Percentiles rank a stretch among this genome's conserved stretches.
phyloP scores from a whole-genome alignment of 331 rosid species.

The Dryas integrifolia region DNA sequence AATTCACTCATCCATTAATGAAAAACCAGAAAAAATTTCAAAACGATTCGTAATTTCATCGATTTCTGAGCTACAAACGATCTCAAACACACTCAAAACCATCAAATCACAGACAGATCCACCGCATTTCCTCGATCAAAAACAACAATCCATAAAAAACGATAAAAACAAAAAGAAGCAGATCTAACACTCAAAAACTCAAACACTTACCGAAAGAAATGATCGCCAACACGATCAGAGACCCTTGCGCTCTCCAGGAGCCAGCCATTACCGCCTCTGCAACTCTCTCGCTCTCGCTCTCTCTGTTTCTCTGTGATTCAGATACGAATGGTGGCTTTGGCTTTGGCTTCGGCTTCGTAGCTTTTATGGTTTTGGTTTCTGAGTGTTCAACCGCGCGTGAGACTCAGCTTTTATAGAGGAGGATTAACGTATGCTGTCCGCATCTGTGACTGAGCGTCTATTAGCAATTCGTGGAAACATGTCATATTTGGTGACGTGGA shows the following conservation, averaged over 20 bases:
- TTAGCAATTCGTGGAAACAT: constrained; percentile 37
- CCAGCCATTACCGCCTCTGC: constrained; percentile 51
- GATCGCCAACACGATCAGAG: constrained; percentile 59
- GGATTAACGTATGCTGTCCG: constrained; percentile 22
- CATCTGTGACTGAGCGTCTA: constrained; percentile 1
- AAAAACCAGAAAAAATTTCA: background rate
- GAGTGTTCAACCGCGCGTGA: constrained; percentile 23
- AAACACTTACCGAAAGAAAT: constrained; percentile 52
- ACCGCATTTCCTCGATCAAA: constrained; percentile 15
- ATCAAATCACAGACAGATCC: constrained; percentile 30
- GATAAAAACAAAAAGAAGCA: background rate
- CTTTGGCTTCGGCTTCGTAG: background rate
- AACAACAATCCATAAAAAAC: background rate
- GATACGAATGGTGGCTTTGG: background rate
- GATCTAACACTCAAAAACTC: constrained; percentile 35
- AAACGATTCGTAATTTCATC: background rate
- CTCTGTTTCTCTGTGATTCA: constrained; percentile 2
- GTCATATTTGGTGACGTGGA: constrained; percentile 64
- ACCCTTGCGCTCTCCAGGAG: constrained; percentile 58
- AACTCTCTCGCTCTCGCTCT: background rate
- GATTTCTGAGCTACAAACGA: background rate
- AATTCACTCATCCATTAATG: background rate
- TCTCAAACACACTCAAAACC: background rate
- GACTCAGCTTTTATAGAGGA: constrained; percentile 36
- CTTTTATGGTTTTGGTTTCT: background rate